Evolutionary conservation across 2,329 filamentous ascomycete genomes (phyloP).

Genomic region (Colletotrichum lupini): DNA sequence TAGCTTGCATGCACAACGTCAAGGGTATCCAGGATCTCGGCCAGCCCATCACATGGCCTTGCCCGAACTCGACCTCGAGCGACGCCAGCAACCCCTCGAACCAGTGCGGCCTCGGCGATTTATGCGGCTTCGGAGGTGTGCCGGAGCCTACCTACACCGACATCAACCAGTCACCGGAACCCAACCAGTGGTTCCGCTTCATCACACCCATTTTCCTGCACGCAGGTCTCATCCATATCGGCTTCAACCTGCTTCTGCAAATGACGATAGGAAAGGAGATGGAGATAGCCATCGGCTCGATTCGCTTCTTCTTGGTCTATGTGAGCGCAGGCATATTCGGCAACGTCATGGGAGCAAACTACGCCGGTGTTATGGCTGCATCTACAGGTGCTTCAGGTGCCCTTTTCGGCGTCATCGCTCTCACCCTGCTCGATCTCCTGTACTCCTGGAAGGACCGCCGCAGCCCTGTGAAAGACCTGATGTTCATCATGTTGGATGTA

Average conservation of each 20-base stretch:
- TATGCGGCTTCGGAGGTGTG: conserved; percentile 86
- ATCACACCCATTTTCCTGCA: conserved; percentile 97
- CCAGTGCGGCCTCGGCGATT: conserved; percentile 78
- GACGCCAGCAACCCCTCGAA: conserved; percentile 58
- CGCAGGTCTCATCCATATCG: conserved; percentile 92
- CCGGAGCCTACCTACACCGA: conserved; percentile 73
- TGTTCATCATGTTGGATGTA: conserved; percentile 88
- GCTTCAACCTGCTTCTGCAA: conserved; percentile 93
- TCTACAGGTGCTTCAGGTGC: conserved; percentile 91
- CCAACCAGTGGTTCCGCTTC: conserved; percentile 97
- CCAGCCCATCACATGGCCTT: conserved; percentile 72
- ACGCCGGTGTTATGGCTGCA: conserved; percentile 81
- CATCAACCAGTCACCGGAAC: conserved; percentile 65
- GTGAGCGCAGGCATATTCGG: conserved; percentile 93
- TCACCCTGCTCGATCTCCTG: conserved; percentile 87
- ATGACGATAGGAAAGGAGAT: conserved; percentile 91
- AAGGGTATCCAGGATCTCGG: conserved; percentile 68
- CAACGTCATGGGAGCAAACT: conserved; percentile 95
- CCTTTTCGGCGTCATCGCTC: conserved; percentile 90
- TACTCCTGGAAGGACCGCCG: conserved; percentile 90
- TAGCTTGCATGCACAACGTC: conserved; percentile 93
- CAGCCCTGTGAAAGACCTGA: conserved; percentile 83
- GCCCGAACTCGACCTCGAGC: conserved; percentile 79
- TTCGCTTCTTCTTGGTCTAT: conserved; percentile 92
- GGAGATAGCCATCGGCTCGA: conserved; percentile 87